These are phyloP conservation scores for Lipomyces orientalis DNA, from an alignment of 805 yeast species.

Conservation along the genomic window DNA sequence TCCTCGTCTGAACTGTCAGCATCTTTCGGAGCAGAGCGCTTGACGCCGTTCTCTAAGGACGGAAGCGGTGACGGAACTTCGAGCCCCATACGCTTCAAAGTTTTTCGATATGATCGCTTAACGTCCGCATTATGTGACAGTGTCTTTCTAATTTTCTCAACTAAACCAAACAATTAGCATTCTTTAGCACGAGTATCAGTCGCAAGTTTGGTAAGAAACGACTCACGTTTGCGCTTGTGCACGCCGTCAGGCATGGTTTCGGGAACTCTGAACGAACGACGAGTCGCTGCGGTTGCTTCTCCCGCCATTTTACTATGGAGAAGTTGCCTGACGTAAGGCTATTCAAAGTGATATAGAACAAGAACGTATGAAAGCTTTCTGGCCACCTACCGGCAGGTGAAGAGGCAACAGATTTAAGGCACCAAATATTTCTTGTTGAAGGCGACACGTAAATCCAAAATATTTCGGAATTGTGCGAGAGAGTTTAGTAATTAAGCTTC, in stretches of 20 bases:
- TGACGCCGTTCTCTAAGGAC: background rate
- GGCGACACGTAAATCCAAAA: background rate
- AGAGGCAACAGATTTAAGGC: background rate
- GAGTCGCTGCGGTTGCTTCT: background rate
- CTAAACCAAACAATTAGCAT: constrained; percentile 7
- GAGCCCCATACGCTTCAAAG: constrained; percentile 30
- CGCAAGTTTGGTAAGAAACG: background rate
- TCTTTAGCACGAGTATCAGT: background rate
- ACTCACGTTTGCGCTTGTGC: constrained; percentile 34
- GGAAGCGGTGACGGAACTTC: constrained; percentile 6
- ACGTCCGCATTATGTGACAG: constrained; percentile 30
- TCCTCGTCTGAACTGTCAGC: background rate
- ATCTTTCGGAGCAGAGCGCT: constrained; percentile 2
- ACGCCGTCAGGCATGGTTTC: constrained; percentile 35
- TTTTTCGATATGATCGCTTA: constrained; percentile 29
- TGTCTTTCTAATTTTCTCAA: constrained; percentile 29
- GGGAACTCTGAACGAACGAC: constrained; percentile 21
- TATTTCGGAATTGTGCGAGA: no score
- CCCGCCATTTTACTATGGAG: constrained; percentile 3
- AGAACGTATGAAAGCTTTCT: background rate
- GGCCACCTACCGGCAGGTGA: background rate
- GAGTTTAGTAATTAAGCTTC: background rate
- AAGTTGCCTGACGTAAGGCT: background rate
- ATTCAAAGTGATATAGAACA: background rate
- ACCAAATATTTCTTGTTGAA: background rate